Evolutionary conservation across 768 basidiomycete species (phyloP).

Genomic region (Favolaschia claudopus): DNA sequence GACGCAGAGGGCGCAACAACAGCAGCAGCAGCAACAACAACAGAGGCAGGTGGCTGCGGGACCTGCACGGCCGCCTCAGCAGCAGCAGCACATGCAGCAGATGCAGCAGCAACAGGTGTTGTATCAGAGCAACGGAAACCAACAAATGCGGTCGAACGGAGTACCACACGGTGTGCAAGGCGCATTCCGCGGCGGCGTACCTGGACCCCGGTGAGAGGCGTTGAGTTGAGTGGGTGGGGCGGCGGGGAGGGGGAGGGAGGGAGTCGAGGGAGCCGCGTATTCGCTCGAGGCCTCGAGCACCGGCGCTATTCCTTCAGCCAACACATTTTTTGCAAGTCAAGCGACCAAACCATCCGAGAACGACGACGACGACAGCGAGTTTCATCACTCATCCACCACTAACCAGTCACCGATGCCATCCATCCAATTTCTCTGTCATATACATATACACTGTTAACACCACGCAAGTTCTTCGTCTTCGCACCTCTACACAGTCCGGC

Average conservation of each 20-base stretch:
- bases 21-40: no score
- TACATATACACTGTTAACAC: no score
- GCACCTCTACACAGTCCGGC: no score
- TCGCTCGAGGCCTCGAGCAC: no score
- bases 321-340: slow-evolving; percentile 3
- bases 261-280: slow-evolving; percentile 12
- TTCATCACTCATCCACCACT: slow-evolving; percentile 18
- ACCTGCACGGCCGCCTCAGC: slow-evolving; percentile 21
- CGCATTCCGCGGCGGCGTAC: slow-evolving; percentile 47
- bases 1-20: slow-evolving; percentile 45
- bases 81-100: slow-evolving; percentile 44
- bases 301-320: slow-evolving; percentile 9
- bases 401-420: slow-evolving; percentile 17
- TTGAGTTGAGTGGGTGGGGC: neutral
- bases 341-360: neutral
- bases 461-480: no score
- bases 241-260: neutral
- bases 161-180: slow-evolving; percentile 36
- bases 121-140: slow-evolving; percentile 45
- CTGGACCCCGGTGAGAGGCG: slow-evolving; percentile 43
- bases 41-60: slow-evolving; percentile 30
- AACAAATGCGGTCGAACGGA: slow-evolving; percentile 32
- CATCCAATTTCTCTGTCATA: neutral
- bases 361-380: neutral
- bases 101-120: slow-evolving; percentile 39